Evolutionary conservation across 768 basidiomycete genomes (phyloP), one percentile per base, ranked within the genome.

Genomic region (Boletellus emodensis): DNA sequence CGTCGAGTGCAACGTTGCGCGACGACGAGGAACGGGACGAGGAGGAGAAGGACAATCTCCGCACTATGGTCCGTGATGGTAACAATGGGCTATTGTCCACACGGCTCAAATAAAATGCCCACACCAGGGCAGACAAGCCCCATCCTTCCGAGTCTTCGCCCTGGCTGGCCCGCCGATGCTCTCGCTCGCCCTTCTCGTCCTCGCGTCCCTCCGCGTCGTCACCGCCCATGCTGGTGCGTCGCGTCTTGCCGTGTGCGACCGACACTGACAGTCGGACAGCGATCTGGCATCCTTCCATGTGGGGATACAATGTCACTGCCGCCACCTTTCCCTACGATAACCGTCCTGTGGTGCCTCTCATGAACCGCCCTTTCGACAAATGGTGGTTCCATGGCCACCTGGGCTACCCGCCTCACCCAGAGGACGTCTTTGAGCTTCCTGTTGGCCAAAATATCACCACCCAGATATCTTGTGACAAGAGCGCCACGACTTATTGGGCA

Each of bases 301-400:
- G 58, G 51, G 84, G 85, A 1, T 86, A 81, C 72, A 84, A 85
- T 48, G 83, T 83, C 17, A 84, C 83, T 1, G 50, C 57, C 11
- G 41, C 73, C 35, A 77, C 78, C 1, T 84, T 75, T 44, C 40
- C 69, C 5, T 83, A 83, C 64, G 84, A 85, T 59, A 85, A 86
- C 62, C 78, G 84, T 2, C 83, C 85, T 22, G 81, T 73, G 6
- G 53, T 59, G 0, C 75, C 77, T 3, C 69, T 76, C 26, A 40
- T 50, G 44, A 61, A 51, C 71, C 68, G 48, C 63, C 71, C 59
- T 46, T 80, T 67, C 69, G 64, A 59, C 54, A 65, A 76, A 8
- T 75, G 76, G 74, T 80, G 84, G 85, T 83, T 85, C 65, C 82
- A 86, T 58, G 69, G 70, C 44, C 83, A 84, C 61, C 76, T 85